A percentile compares a stretch with the other conserved stretches of the same genome.
Conservation (phyloP, 352 stramenopile genomes). For the Globisporangium lucens region DNA sequence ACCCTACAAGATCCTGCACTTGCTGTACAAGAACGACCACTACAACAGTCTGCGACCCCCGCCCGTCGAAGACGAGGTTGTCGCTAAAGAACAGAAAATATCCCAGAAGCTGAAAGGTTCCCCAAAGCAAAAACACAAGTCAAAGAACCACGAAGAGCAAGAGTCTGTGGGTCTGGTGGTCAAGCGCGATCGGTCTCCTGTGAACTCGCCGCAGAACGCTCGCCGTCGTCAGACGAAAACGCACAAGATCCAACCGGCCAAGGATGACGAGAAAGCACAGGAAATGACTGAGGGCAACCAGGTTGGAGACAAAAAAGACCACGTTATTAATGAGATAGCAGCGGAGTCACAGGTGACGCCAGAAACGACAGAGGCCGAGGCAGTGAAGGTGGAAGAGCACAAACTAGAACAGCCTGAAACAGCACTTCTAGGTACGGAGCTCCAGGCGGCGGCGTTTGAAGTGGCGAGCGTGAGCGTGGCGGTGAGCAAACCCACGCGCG, state of each 20-base stretch:
- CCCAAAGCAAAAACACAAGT: neutral
- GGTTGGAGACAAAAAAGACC: neutral
- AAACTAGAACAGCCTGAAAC: slow-evolving; percentile 7
- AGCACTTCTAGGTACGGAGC: slow-evolving; percentile 6
- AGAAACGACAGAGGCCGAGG: neutral
- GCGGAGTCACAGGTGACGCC: neutral
- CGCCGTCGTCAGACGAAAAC: neutral
- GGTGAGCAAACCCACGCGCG: slow-evolving; percentile 32
- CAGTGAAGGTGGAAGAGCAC: slow-evolving; percentile 8
- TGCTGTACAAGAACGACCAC: slow-evolving; percentile 50
- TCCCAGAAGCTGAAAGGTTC: neutral
- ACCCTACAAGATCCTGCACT: slow-evolving; percentile 35
- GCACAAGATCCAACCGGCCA: neutral
- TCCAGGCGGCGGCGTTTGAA: neutral
- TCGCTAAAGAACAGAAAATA: neutral
- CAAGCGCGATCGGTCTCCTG: slow-evolving; percentile 22
- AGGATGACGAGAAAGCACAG: neutral
- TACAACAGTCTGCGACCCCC: slow-evolving; percentile 47
- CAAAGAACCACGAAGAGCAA: neutral
- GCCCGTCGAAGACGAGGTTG: neutral
- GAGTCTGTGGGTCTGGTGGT: neutral
- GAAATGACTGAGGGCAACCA: neutral
- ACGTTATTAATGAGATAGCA: neutral
- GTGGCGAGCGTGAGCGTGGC: neutral
- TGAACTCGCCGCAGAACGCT: slow-evolving; percentile 2